Base-by-base conservation (phyloP, 1,284 basidiomycete species). In the Agaricales sp. region DNA sequence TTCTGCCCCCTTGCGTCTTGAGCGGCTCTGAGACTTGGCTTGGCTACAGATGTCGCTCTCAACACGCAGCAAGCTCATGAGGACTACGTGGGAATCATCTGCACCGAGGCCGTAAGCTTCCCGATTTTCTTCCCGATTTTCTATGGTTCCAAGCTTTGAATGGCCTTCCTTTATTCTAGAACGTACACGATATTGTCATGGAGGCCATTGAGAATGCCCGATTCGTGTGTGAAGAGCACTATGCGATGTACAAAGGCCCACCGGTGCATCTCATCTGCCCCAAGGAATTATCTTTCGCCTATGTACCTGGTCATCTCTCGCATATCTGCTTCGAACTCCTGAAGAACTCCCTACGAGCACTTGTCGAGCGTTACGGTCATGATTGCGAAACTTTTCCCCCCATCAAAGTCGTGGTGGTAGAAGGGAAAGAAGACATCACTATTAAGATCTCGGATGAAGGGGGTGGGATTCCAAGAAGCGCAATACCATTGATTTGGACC, bases 311-410 rank as follows among this genome's bases (percentile, higher is more conserved):
- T 11, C 95, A 99, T 63, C 68, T 93, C 50, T 89, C 91, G 1
- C 95, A 99, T 67, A 98, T 99, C 68, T 81, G 89, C 57, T 99
- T 99, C 63, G 96, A 99, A 66, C 78, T 99, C n/a, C 77, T 99
- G 55, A 99, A 99, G 66, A 99, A 99, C 73, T 97, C 93, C 19
- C 77, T 99, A 4, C 86, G 95, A 46, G 95, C 96, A 3, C 91
- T 97, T 30, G 95, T 99, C 13, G 96, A 99, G 67, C 81, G 91
- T 1, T 92, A 84, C 63, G 92, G 92, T 0, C 80, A 82, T 2
- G 88, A 92, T 50, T 76, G 81, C 55, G 92, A 92, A 61, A 82
- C 84, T 54, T 92, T 88, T 69, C 95, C 96, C 18, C 89, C 94
- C 0, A 97, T 99, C 74, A 96, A 95, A 67, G 91, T 97, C 38